Conservation (phyloP, 306 rosid genomes). For the Albizia julibrissin region DNA sequence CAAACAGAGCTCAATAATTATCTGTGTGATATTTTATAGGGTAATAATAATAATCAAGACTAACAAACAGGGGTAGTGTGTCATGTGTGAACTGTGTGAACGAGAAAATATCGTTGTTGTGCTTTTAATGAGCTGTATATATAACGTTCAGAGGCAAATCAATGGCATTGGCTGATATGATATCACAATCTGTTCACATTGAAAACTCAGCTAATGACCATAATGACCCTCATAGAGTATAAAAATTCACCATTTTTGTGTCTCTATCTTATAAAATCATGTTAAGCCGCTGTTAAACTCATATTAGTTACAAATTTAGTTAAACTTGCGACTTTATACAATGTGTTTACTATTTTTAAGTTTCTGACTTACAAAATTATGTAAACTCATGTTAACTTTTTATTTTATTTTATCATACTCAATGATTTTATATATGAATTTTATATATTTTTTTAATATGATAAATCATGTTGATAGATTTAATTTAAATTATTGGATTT, state of each 20-base stretch:
- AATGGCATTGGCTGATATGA: neutral
- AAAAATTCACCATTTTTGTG: too few species aligned
- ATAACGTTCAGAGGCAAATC: neutral
- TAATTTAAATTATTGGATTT: too few species aligned
- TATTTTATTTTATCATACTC: too few species aligned
- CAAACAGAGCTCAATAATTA: neutral
- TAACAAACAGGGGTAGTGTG: neutral
- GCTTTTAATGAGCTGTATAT: neutral
- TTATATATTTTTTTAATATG: too few species aligned
- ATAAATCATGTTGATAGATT: too few species aligned
- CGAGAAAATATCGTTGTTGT: neutral
- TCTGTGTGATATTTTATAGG: neutral
- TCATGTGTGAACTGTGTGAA: constrained; percentile 24
- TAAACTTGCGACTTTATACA: too few species aligned
- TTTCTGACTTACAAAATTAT: too few species aligned
- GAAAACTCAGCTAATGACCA: neutral
- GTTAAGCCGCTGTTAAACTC: rapidly evolving
- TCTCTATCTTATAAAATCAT: too few species aligned
- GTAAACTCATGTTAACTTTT: too few species aligned
- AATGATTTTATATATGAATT: too few species aligned
- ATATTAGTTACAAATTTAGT: too few species aligned
- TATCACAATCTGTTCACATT: neutral
- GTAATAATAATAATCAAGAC: neutral
- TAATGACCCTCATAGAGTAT: neutral
- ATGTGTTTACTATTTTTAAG: rapidly evolving